Base-by-base conservation (phyloP, 139 green algal species). In the Choricystis sp. region DNA sequence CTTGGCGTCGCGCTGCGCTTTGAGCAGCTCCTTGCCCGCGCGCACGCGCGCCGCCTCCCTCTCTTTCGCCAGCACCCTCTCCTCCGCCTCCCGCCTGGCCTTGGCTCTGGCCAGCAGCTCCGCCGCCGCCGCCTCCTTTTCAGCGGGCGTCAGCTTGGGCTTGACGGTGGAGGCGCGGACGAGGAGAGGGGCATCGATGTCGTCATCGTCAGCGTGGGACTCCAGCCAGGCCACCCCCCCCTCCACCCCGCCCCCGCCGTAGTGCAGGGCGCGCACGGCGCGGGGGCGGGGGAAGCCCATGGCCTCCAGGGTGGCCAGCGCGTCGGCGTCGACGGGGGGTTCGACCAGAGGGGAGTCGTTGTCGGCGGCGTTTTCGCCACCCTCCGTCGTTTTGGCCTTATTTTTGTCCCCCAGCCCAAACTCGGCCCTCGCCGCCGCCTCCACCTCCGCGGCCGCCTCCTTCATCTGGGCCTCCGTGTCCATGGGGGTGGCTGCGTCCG, bases 381-480 rank as follows among this genome's bases (percentile, higher is more conserved):
- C 49, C 48, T 49, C 56, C 24, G 58, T 57, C 30, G 68, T 69
- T 28, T 76, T 72, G 9, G 24, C 19, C 31, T 67, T n/a, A n/a
- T n/a, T n/a, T n/a, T 57, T 77, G 77, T 22, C 69, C 14, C 2
- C 63, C 21, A 57, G 64, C n/a, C 56, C 28, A 63, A 19, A 2
- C 59, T 28, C 28, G 59, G 59, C 31, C 79, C 77, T 1, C 73
- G 69, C 28, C 63, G 23, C 26, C 63, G 20, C 48, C 59, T 28
- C 48, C 59, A 31, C 56, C 31, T 74, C 78, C 24, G 70, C 74
- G 30, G 59, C 61, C 0, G 72, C 77, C 49, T 77, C 70, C 70
- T 79, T 74, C 79, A 93, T 90, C 56, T 93, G 64, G 48, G 49
- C 20, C 67, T 89, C 83, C 25, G 90, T 86, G 65, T 95, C 64